Conservation (phyloP, 2,329 filamentous ascomycete genomes). For the Sphaerulina vaccinii region DNA sequence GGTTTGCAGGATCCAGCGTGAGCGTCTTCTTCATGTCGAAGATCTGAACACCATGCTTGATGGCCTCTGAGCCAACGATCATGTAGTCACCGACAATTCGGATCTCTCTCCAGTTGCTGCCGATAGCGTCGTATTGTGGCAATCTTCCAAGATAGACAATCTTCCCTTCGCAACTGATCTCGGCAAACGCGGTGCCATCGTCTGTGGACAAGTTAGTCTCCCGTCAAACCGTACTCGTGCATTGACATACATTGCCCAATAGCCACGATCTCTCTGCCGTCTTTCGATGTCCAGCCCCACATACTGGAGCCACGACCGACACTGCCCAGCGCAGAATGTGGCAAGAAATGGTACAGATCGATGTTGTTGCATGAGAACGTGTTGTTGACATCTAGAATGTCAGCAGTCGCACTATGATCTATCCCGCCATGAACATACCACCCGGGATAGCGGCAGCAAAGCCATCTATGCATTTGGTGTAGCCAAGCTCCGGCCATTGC, state of each 20-base stretch:
- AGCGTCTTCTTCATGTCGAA: conserved; percentile 62
- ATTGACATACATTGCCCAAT: conserved; percentile 57
- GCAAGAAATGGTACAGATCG: conserved; percentile 57
- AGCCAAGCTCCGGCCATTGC: conserved; percentile 42
- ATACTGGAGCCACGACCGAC: conserved; percentile 46
- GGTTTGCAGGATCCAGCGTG: conserved; percentile 45
- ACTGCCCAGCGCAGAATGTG: conserved; percentile 55
- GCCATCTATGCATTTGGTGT: conserved; percentile 27
- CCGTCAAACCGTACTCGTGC: too few species aligned
- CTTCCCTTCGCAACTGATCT: conserved; percentile 53
- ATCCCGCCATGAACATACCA: too few species aligned
- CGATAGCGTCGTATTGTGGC: conserved; percentile 48
- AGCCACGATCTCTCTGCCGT: conserved; percentile 56
- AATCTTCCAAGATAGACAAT: conserved; percentile 55
- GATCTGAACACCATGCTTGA: conserved; percentile 55
- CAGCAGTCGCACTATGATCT: too few species aligned
- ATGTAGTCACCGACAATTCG: conserved; percentile 43
- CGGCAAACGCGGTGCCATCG: conserved; percentile 56
- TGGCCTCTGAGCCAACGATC: conserved; percentile 47
- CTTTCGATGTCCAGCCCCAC: conserved; percentile 55
- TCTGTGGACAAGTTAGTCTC: too few species aligned
- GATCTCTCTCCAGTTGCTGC: conserved; percentile 54
- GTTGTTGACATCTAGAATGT: conserved; percentile 21
- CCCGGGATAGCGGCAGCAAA: conserved; percentile 23
- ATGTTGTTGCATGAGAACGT: conserved; percentile 47